Conservation (phyloP, 2,329 filamentous ascomycete genomes). For the Botrytis deweyae region DNA sequence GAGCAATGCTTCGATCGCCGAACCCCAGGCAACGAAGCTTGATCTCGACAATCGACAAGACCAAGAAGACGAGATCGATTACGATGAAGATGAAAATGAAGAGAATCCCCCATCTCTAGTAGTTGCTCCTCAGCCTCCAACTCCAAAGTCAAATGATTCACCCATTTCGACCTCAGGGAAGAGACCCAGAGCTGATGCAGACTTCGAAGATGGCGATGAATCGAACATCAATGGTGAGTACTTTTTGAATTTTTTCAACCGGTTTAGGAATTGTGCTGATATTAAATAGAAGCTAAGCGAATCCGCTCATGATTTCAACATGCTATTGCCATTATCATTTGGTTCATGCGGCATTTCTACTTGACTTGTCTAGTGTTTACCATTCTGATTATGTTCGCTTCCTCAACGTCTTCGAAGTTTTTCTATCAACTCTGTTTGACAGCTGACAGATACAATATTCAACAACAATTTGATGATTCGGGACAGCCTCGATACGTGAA, state of each 20-base stretch:
- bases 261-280: slow-evolving; percentile 27
- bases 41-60: slow-evolving; percentile 34
- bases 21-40: slow-evolving; percentile 34
- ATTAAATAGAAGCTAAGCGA: slow-evolving; percentile 38
- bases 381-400: neutral
- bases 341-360: slow-evolving; percentile 10
- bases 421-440: neutral
- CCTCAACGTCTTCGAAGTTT: slow-evolving; percentile 20
- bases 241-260: neutral
- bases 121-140: slow-evolving; percentile 14
- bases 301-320: slow-evolving; percentile 31
- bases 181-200: slow-evolving; percentile 34
- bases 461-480: neutral
- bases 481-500: neutral
- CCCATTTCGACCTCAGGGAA: slow-evolving; percentile 32
- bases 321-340: neutral
- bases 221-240: slow-evolving; percentile 32
- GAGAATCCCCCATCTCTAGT: slow-evolving; percentile 10
- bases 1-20: slow-evolving; percentile 25
- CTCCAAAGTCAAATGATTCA: slow-evolving; percentile 15
- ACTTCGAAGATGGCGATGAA: slow-evolving; percentile 28
- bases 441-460: neutral
- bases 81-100: slow-evolving; percentile 35
- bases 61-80: slow-evolving; percentile 37
- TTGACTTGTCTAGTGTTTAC: neutral